Evolutionary conservation across 2,329 filamentous ascomycete species (phyloP), one percentile per base, ranked within the genome.

Genomic region (Neonectria magnoliae): DNA sequence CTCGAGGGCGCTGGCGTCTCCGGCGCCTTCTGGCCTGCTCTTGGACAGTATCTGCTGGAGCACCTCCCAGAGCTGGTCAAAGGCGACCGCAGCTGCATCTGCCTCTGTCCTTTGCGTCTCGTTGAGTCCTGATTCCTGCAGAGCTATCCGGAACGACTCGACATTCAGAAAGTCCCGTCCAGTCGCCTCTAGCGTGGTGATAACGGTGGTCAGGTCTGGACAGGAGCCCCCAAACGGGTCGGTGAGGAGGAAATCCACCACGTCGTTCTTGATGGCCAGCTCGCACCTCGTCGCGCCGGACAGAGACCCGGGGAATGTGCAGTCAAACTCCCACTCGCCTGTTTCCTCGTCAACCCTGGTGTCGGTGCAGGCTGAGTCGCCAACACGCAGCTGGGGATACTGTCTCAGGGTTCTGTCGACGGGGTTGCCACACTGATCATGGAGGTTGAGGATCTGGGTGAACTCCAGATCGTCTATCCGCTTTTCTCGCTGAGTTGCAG

Each of bases 201-300:
- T 69, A 5, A 80, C 74, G 6, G 77, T 78, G 0, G 77, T 73
- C 16, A 80, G 52, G 20, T 78, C 75, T 0, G 77, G 78, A 53
- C 79, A 81, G 0, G 75, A 72, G 4, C 76, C 78, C 8, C 71
- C 77, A 29, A 81, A 78, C 0, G 78, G 77, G 31, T 80, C 78
- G 2, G 67, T 73, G 7, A 74, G 71, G 33, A 81, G 71, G 13
- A 79, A 76, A 44, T 80, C 73, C 14, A 77, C 58, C 1, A 80
- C 66, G 27, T 75, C 72, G 44, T 75, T 70, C 55, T 75, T 71
- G 29, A 81, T 73, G 0, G 78, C 73, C 18, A 67, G 61, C 52
- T 79, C 73, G 57, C 79, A 81, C 20, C 64, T 69, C 53, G 72
- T 60, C 0, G 70, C 72, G 0, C 69, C 68, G 1, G 79, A 78